Percentiles rank a stretch among this genome's conserved stretches.
These are phyloP conservation scores for Myrica gale DNA, from an alignment of 306 rosid species.

Conservation along the genomic window DNA sequence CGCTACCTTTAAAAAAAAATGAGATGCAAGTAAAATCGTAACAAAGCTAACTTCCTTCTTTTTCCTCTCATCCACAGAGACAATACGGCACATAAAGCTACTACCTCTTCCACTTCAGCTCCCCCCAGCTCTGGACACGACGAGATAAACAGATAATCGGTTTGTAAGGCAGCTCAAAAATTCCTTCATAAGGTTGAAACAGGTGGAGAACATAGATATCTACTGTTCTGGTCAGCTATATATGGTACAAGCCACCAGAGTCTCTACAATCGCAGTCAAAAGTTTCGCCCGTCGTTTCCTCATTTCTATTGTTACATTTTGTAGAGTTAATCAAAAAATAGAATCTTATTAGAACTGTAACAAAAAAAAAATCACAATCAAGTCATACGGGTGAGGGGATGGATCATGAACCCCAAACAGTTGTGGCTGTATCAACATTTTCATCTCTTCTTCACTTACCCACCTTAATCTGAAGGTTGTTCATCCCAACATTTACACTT, in stretches of 20 bases:
- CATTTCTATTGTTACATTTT: conserved; percentile 62
- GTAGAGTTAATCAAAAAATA: conserved; percentile 42
- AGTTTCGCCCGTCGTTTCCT: conserved; percentile 20
- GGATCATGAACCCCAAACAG: conserved; percentile 12
- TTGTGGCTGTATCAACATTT: conserved; percentile 20
- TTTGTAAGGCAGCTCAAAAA: background rate
- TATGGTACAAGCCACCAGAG: conserved; percentile 18
- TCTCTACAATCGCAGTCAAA: conserved; percentile 34
- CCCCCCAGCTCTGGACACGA: too few relatives aligned
- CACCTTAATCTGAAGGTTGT: conserved; percentile 65
- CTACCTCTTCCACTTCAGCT: too few relatives aligned
- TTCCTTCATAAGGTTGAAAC: conserved; percentile 9
- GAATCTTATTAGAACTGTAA: conserved; percentile 39
- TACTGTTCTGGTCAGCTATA: background rate
- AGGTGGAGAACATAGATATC: conserved; percentile 29
- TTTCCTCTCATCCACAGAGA: too few relatives aligned
- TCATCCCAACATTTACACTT: conserved; percentile 67
- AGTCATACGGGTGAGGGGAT: conserved; percentile 32
- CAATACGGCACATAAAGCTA: too few relatives aligned
- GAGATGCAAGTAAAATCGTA: too few relatives aligned
- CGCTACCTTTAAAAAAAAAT: too few relatives aligned
- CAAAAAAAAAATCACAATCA: conserved; percentile 43
- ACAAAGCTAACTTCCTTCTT: too few relatives aligned
- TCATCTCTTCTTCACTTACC: conserved; percentile 62
- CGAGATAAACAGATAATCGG: too few relatives aligned